Evolutionary conservation across 495 filamentous ascomycete genomes (phyloP), one percentile per base, ranked within the genome.

Genomic region (Gamarada debralockiae): DNA sequence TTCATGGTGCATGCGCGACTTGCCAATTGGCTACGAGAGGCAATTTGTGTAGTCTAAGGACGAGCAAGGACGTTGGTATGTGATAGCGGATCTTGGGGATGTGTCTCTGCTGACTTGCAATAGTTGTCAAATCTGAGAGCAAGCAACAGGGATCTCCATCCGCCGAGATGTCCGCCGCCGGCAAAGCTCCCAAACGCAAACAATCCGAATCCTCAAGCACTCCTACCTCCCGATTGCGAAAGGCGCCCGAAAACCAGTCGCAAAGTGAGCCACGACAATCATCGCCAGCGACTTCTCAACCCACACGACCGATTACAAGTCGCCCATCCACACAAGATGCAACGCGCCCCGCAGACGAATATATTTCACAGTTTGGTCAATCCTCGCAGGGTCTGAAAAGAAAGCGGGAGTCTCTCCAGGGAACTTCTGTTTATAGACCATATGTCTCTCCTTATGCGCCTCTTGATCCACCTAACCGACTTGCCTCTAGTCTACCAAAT

Each of bases 1-100:
- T 61, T 31, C 17, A 37, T 20, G 54, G 54, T 0, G 54, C 58
- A 22, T 61, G 58, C 43, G 45, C 53, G 13, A 61, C 58, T 14
- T 61, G 58, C 36, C 54, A 61, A 20, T 53, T 61, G 58, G 50
- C 23, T 6, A 48, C 50, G 3, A 57, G 54, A 22, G 58, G 53
- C 10, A 57, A 61, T 48, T 12, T 39, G n/a, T 61, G 58, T 37
- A 54, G 44, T 44, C 22, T 61, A 13, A 53, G 58, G 41, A 31
- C 18, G 25, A 48, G 12, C 23, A 46, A 37, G 18, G 37, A 29
- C 13, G 25, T 10, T 22, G 44, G 57, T 52, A 31, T 41, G 52
- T 33, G 17, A 18, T 5, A 13, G 14, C 41, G 37, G 29, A 18
- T 21, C 2, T 21, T 21, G 15, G 12, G 22, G 15, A 33, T n/a